Evolutionary conservation across 164 flowering plant genomes (phyloP).

Genomic region (Vitis amurensis): DNA sequence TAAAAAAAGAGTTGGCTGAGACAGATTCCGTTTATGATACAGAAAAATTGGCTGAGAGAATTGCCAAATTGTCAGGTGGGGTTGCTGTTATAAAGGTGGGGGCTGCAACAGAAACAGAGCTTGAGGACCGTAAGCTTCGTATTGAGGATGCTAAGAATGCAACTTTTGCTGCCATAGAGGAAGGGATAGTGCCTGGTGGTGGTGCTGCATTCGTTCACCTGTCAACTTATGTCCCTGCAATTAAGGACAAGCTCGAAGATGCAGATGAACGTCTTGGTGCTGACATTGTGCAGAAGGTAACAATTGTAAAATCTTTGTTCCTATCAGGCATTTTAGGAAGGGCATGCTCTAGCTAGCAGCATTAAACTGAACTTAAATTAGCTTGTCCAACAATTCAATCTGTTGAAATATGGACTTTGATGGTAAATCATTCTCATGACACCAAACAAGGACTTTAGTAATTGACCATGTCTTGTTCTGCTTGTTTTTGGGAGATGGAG

Average conservation of each 20-base stretch:
- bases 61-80: constrained; percentile 98
- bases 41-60: constrained; percentile 93
- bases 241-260: constrained; percentile 82
- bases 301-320: neutral
- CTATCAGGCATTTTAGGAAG: too few species aligned
- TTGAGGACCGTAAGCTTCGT: constrained; percentile 94
- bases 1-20: constrained; percentile 87
- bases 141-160: constrained; percentile 99
- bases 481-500: neutral
- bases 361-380: too few species aligned
- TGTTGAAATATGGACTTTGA: too few species aligned
- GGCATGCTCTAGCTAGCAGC: too few species aligned
- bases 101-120: constrained; percentile 97
- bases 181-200: constrained; percentile 99
- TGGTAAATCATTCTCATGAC: too few species aligned
- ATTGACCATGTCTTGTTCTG: too few species aligned
- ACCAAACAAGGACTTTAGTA: too few species aligned
- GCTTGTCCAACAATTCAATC: too few species aligned
- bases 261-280: constrained; percentile 89
- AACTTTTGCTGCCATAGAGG: constrained; percentile 98
- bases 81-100: constrained; percentile 98
- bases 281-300: constrained; percentile 93
- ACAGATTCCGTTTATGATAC: constrained; percentile 94
- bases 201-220: constrained; percentile 94
- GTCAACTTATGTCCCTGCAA: constrained; percentile 64